Percentiles rank a stretch among this genome's conserved stretches.
Evolutionary conservation across 768 basidiomycete species (phyloP).

Genomic region (Termitomyces sp.): DNA sequence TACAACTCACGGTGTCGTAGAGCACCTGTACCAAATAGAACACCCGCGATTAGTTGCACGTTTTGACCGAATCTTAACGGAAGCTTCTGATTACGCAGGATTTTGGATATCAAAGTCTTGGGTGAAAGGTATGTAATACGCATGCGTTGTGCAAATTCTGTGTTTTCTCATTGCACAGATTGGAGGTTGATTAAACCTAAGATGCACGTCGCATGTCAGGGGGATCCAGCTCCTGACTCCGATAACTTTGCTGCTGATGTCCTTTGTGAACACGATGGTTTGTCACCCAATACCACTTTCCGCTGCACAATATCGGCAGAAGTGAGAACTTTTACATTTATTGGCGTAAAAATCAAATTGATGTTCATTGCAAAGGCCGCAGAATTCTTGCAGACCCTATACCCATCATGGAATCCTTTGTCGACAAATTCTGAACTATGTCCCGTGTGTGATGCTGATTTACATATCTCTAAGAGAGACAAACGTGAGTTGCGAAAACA

Average conservation of each 20-base stretch:
- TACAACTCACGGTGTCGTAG: conserved; percentile 27
- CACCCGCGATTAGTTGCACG: conserved; percentile 56
- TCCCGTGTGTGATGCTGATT: conserved; percentile 51
- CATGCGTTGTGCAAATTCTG: not conserved
- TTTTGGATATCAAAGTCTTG: conserved; percentile 79
- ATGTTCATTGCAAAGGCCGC: conserved; percentile 39
- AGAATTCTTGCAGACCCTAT: conserved; percentile 47
- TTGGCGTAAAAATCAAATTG: conserved; percentile 2
- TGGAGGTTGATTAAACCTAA: conserved; percentile 70
- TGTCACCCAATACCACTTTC: conserved; percentile 48
- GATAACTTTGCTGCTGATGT: conserved; percentile 54
- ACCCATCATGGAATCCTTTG: conserved; percentile 60
- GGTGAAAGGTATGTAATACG: conserved; percentile 54
- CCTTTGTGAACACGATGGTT: conserved; percentile 61
- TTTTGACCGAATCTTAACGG: conserved; percentile 50
- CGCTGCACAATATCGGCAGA: conserved; percentile 59
- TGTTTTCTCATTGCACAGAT: conserved; percentile 35
- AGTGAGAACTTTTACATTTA: conserved; percentile 28
- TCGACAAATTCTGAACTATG: conserved; percentile 49
- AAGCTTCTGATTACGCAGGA: conserved; percentile 34
- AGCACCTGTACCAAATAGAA: conserved; percentile 61
- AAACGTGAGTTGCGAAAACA: conserved; percentile 56
- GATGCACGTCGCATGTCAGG: conserved; percentile 57
- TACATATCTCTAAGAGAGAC: conserved; percentile 53
- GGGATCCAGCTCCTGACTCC: conserved; percentile 66